A percentile compares a stretch with the other conserved stretches of the same genome.
Conservation (phyloP, 306 rosid species). For the Crataegus laevigata region DNA sequence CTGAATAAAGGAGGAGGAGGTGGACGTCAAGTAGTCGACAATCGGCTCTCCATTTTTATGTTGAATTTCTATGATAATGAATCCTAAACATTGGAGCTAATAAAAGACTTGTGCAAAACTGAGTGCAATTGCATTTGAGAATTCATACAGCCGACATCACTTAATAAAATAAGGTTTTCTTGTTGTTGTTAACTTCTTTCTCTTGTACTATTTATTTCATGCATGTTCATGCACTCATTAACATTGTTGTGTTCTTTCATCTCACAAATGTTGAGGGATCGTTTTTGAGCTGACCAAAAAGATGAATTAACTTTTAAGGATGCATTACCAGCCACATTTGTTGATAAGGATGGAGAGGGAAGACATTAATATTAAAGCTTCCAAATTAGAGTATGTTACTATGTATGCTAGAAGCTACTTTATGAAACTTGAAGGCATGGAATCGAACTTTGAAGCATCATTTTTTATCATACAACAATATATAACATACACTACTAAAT, state of each 20-base stretch:
- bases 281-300: background rate
- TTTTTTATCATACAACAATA: no score
- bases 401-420: background rate
- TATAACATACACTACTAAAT: background rate
- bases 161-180: no score
- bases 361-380: background rate
- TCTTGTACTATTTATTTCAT: background rate
- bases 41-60: fast-evolving
- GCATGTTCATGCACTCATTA: background rate
- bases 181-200: no score
- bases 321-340: background rate
- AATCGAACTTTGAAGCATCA: background rate
- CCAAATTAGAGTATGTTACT: background rate
- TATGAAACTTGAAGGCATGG: background rate
- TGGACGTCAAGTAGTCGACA: no score
- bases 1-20: no score
- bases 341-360: background rate
- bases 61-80: no score
- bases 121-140: no score
- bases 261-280: background rate
- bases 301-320: background rate
- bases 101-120: no score
- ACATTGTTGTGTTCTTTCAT: background rate
- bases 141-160: no score
- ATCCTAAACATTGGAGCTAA: no score